Evolutionary conservation across 306 rosid genomes (phyloP), one percentile per base, ranked within the genome.

Genomic region (Pyrus pyrifolia): DNA sequence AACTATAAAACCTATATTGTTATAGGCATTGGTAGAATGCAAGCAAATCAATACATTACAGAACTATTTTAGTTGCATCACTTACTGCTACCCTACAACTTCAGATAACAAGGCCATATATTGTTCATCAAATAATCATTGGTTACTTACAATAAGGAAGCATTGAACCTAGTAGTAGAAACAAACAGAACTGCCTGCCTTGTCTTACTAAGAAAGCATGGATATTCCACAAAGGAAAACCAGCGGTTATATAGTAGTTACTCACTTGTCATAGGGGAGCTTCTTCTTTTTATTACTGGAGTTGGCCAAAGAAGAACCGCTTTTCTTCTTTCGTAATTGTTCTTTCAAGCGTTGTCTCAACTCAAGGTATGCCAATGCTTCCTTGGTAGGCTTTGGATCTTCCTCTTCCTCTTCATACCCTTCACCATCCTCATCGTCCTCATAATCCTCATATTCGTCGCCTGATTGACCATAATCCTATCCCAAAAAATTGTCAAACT

Each of bases 221-320:
- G 31, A 29, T 3, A 3, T 52, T 30, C n/a, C 45, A 49, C 6
- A 3, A 55, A n/a, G 23, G 1, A 22, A 14, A 35, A 72, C 42
- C 9, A 31, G 65, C 21, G 12, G 12, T 30, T 71, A 22, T 19
- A 70, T 2, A 14, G 27, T 23, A 35, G 64, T 35, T 21, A 91
- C 96, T 88, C 81, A 93, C 98, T 90, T 88, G 76, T 93, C 94
- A 61, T 82, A 79, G 8, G 91, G 94, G 78, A 83, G 88, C 78
- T 82, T 86, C 76, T 84, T 87, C 85, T 73, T 87, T 76, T 74
- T 84, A 40, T 77, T 82, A 68, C 68, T 79, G 7, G 86, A 81
- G 33, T 83, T 78, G 33, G 81, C 71, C 72, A 11, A 82, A 68
- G 87, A 76, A 74, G 82, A 64, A 75, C 84, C 77, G 3, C 61